These are phyloP conservation scores for Linderniella brevidens DNA, from an alignment of 257 asterid genomes.

Conservation along the genomic window DNA sequence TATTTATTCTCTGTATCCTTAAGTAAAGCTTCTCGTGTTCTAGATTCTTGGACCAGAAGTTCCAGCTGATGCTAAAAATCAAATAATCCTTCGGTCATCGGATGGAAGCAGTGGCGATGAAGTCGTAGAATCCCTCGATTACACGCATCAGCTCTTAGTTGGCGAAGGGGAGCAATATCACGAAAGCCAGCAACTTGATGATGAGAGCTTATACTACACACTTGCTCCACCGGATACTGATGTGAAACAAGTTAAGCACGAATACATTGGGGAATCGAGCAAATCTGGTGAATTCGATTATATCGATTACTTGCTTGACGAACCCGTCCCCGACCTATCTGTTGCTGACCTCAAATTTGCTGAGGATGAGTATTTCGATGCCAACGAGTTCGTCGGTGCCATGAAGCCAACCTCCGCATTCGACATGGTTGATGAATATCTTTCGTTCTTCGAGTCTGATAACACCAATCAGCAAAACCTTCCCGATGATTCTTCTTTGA, in stretches of 20 bases:
- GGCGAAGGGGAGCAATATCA: conserved; percentile 16
- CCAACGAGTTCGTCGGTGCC: conserved; percentile 40
- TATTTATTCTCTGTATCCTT: not conserved
- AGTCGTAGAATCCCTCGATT: conserved; percentile 22
- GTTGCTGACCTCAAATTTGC: conserved; percentile 24
- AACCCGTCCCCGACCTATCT: conserved; percentile 34
- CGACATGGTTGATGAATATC: conserved; percentile 55
- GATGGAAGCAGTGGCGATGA: conserved; percentile 29
- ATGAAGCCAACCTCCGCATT: conserved; percentile 26
- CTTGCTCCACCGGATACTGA: conserved; percentile 24
- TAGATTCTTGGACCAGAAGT: conserved; percentile 57
- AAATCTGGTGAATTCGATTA: conserved; percentile 25
- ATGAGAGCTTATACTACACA: conserved; percentile 18
- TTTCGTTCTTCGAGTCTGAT: conserved; percentile 42
- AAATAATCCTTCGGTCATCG: conserved; percentile 17
- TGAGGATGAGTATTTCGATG: conserved; percentile 49
- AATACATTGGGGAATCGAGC: conserved; percentile 63
- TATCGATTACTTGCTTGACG: conserved; percentile 43
- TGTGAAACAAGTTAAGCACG: conserved; percentile 46
- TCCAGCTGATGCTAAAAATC: conserved; percentile 23
- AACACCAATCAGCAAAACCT: conserved; percentile 20
- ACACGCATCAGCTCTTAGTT: conserved; percentile 15
- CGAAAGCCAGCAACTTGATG: conserved; percentile 25
- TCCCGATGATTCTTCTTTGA: conserved; percentile 25
- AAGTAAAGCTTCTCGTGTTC: conserved; percentile 8